Conservation (phyloP, 2,329 filamentous ascomycete genomes). For the Clonostachys chloroleuca region DNA sequence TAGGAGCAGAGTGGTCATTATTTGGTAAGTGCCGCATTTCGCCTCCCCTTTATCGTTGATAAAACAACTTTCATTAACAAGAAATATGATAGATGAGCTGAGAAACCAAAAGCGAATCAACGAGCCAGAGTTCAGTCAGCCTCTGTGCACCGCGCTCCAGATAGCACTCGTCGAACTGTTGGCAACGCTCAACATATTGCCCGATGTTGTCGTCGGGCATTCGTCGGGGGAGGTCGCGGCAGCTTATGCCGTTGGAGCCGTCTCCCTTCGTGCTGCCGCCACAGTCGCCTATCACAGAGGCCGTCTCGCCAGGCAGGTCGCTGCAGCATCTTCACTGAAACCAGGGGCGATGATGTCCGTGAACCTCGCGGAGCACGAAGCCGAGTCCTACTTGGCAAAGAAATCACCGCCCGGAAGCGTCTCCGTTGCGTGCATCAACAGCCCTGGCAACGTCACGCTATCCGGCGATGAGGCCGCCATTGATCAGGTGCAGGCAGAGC, state of each 20-base stretch:
- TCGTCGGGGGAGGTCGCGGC: slow-evolving; percentile 33
- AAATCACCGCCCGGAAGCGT: background rate
- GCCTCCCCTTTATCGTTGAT: background rate
- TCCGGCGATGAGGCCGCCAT: slow-evolving; percentile 5
- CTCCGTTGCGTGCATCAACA: slow-evolving; percentile 7
- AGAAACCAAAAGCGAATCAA: slow-evolving; percentile 9
- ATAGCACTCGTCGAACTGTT: slow-evolving; percentile 28
- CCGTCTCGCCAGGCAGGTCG: background rate
- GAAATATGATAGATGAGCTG: background rate
- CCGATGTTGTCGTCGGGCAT: slow-evolving; percentile 26
- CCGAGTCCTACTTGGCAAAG: background rate
- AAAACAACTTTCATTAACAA: background rate
- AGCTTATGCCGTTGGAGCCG: slow-evolving; percentile 19
- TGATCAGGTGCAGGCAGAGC: slow-evolving; percentile 1
- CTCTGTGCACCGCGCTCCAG: slow-evolving; percentile 6
- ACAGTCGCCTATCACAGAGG: slow-evolving; percentile 1
- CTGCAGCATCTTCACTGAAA: background rate
- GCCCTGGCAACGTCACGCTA: slow-evolving; percentile 3
- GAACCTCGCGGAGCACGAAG: slow-evolving; percentile 1
- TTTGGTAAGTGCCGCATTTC: background rate
- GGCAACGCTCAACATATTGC: slow-evolving; percentile 15
- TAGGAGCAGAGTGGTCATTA: slow-evolving; percentile 1
- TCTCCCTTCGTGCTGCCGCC: slow-evolving; percentile 4
- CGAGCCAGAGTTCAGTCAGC: slow-evolving; percentile 24
- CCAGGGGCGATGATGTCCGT: slow-evolving; percentile 1